Evolutionary conservation across 148 eudicot genomes (phyloP).

Genomic region (Rhododendron simsii): DNA sequence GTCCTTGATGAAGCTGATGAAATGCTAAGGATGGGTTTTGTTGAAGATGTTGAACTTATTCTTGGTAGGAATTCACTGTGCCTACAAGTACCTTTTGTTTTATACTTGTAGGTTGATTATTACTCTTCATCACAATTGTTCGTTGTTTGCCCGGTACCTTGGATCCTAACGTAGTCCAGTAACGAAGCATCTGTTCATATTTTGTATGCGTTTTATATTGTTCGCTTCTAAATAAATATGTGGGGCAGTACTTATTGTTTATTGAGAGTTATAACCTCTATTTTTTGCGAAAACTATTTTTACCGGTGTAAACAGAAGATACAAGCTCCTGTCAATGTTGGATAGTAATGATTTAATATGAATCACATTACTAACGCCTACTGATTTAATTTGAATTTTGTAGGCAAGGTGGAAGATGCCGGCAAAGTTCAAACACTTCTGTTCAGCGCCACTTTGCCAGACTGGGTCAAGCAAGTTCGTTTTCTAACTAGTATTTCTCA

Average conservation of each 20-base stretch:
- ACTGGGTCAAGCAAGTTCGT: conserved; percentile 75
- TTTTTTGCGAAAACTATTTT: neutral
- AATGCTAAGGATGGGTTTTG: conserved; percentile 92
- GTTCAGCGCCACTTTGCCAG: conserved; percentile 91
- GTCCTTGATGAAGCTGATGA: conserved; percentile 98
- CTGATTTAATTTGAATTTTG: neutral
- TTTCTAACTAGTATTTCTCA: neutral
- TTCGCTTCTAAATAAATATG: neutral
- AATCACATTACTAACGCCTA: neutral
- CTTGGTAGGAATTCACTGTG: conserved; percentile 41
- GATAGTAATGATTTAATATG: neutral
- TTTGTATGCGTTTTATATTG: neutral
- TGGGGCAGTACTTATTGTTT: neutral
- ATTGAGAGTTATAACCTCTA: neutral
- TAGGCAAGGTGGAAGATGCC: conserved; percentile 88
- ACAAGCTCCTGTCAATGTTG: neutral
- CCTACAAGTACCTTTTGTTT: neutral
- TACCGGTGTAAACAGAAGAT: neutral
- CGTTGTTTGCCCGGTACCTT: neutral
- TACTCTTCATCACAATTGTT: neutral
- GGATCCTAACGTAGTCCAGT: neutral
- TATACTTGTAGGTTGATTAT: neutral
- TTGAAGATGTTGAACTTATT: conserved; percentile 89
- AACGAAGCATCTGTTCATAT: neutral
- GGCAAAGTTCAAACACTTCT: conserved; percentile 89